Evolutionary conservation across 2,329 filamentous ascomycete genomes (phyloP).

Genomic region (Fusarium aywerte): DNA sequence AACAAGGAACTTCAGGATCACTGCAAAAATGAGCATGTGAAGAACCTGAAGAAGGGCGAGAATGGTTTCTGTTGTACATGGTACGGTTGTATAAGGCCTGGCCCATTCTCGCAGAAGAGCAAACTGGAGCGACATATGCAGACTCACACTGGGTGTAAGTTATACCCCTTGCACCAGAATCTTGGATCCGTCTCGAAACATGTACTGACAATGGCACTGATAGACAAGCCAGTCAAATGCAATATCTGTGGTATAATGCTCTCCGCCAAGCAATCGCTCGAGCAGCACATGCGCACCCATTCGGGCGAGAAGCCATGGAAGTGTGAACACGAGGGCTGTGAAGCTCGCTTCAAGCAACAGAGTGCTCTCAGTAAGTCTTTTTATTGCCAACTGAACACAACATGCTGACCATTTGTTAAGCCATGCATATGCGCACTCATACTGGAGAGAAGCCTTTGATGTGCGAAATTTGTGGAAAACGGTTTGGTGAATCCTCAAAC

Average conservation of each 20-base stretch:
- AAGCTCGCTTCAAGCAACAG: slow-evolving; percentile 72
- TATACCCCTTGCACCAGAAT: not conserved
- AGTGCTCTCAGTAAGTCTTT: slow-evolving; percentile 69
- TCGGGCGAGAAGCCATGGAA: slow-evolving; percentile 72
- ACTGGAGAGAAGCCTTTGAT: slow-evolving; percentile 71
- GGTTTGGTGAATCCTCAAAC: slow-evolving; percentile 73
- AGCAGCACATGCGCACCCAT: slow-evolving; percentile 74
- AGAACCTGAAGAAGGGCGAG: slow-evolving; percentile 55
- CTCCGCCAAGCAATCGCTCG: slow-evolving; percentile 74
- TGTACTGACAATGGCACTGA: slow-evolving; percentile 16
- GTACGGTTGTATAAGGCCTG: slow-evolving; percentile 64
- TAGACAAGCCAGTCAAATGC: slow-evolving; percentile 70
- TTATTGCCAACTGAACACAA: not conserved
- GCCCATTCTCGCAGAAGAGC: slow-evolving; percentile 67
- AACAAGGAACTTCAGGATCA: slow-evolving; percentile 66
- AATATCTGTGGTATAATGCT: slow-evolving; percentile 66
- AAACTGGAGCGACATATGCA: slow-evolving; percentile 74
- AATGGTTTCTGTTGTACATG: slow-evolving; percentile 66
- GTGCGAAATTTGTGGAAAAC: slow-evolving; percentile 68
- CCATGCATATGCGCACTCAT: slow-evolving; percentile 75
- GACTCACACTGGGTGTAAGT: slow-evolving; percentile 72
- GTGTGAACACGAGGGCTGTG: slow-evolving; percentile 63
- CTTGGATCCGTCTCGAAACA: not conserved
- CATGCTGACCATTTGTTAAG: slow-evolving; percentile 50
- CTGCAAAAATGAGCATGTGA: slow-evolving; percentile 62